Percentiles rank a stretch among this genome's conserved stretches.
Conservation (phyloP, 2,329 filamentous ascomycete species). For the Cladosporium halotolerans region DNA sequence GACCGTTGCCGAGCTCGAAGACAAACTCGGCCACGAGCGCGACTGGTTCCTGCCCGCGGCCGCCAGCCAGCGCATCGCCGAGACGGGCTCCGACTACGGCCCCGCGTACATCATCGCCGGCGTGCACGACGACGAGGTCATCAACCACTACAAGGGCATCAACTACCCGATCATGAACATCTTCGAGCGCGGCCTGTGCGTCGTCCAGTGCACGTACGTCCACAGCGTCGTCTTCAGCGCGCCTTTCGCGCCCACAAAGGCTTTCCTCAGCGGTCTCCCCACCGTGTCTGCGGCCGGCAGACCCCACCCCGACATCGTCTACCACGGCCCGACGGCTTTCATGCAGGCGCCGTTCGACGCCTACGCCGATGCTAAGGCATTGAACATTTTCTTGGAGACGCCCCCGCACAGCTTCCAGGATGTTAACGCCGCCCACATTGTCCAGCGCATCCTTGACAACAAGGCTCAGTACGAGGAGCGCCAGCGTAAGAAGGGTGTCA, state of each 20-base stretch:
- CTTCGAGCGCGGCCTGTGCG: constrained; percentile 90
- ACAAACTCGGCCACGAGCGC: constrained; percentile 57
- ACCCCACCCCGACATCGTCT: constrained; percentile 63
- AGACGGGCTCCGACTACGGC: constrained; percentile 64
- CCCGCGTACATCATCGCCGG: constrained; percentile 87
- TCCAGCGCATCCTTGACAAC: constrained; percentile 81
- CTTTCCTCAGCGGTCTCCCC: constrained; percentile 70
- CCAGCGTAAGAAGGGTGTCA: constrained; percentile 83
- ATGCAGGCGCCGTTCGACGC: constrained; percentile 54
- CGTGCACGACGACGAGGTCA: constrained; percentile 88
- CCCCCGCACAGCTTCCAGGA: constrained; percentile 70
- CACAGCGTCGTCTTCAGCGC: constrained; percentile 83
- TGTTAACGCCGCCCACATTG: constrained; percentile 89
- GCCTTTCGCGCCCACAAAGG: constrained; percentile 75
- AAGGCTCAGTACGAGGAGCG: constrained; percentile 84
- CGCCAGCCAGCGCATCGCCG: constrained; percentile 55
- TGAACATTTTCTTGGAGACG: constrained; percentile 80
- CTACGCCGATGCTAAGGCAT: constrained; percentile 70
- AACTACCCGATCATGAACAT: constrained; percentile 99
- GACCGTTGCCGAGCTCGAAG: constrained; percentile 67
- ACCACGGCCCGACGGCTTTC: constrained; percentile 93
- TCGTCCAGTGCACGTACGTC: constrained; percentile 91
- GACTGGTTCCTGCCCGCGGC: constrained; percentile 71
- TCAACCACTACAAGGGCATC: constrained; percentile 93
- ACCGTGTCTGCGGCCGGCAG: constrained; percentile 47